These are phyloP conservation scores for Viridothelium virens DNA, from an alignment of 495 filamentous ascomycete species.

Conservation along the genomic window DNA sequence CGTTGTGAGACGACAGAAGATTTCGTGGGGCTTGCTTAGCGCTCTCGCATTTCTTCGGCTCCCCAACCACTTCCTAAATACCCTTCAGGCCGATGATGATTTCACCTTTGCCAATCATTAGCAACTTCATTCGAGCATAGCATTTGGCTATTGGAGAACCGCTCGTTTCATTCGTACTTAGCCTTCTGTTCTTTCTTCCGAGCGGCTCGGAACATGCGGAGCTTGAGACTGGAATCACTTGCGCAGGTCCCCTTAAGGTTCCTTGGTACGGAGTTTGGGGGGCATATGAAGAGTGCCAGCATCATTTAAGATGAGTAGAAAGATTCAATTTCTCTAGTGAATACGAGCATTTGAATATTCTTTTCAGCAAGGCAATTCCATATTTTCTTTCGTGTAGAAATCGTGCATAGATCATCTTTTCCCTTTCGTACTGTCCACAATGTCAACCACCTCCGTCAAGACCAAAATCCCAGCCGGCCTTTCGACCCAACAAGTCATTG, in stretches of 20 bases:
- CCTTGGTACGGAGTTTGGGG: background rate
- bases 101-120: background rate
- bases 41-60: background rate
- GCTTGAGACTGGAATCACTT: background rate
- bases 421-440: conserved; percentile 4
- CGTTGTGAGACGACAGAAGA: background rate
- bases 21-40: background rate
- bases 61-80: background rate
- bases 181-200: background rate
- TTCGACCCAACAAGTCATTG: conserved; percentile 14
- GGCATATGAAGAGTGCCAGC: background rate
- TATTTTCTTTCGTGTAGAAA: background rate
- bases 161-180: background rate
- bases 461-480: conserved; percentile 24
- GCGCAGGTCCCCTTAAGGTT: background rate
- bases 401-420: background rate
- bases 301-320: background rate
- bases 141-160: background rate
- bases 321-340: background rate
- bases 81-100: conserved; percentile 5
- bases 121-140: background rate
- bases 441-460: conserved; percentile 28
- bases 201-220: background rate
- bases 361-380: background rate
- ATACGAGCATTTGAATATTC: background rate